Percentiles rank a stretch among this genome's conserved stretches.
These are phyloP conservation scores for Megacollybia marginata DNA, from an alignment of 768 basidiomycete genomes.

Conservation along the genomic window DNA sequence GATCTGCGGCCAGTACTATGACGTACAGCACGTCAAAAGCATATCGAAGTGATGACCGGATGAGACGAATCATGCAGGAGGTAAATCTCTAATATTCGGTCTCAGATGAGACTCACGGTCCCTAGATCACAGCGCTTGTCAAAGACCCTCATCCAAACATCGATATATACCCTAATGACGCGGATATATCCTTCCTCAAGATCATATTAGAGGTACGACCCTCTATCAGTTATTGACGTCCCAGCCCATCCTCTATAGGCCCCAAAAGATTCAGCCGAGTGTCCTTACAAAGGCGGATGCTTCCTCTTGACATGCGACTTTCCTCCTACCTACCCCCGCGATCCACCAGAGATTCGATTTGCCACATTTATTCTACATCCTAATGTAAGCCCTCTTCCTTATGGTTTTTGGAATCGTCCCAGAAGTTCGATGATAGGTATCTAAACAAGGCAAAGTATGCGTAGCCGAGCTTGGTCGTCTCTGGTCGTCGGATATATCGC, in stretches of 20 bases:
- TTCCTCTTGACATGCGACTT: constrained; percentile 20
- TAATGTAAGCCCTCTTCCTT: constrained; percentile 13
- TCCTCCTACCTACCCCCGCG: constrained; percentile 18
- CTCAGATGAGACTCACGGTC: neutral
- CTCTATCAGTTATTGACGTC: neutral
- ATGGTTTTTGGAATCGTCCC: neutral
- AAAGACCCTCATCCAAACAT: constrained; percentile 18
- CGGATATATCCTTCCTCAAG: constrained; percentile 21
- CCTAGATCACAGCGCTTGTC: constrained; percentile 14
- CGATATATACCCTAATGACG: constrained; percentile 18
- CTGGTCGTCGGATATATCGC: constrained; percentile 21
- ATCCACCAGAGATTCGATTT: constrained; percentile 21
- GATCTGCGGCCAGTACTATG: constrained; percentile 5
- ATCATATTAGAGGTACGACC: constrained; percentile 17
- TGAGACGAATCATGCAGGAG: constrained; percentile 20
- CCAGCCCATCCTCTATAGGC: constrained; percentile 9
- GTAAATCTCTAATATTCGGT: constrained; percentile 4
- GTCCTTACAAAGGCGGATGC: constrained; percentile 18
- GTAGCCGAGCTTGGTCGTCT: constrained; percentile 21
- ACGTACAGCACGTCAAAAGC: neutral
- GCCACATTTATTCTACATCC: constrained; percentile 22
- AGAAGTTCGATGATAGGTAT: constrained; percentile 13
- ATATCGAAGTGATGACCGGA: constrained; percentile 10
- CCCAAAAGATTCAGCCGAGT: constrained; percentile 15
- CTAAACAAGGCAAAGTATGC: constrained; percentile 25